A percentile compares a stretch with the other conserved stretches of the same genome.
These are phyloP conservation scores for Euphorbia pulcherrima DNA, from an alignment of 345 rosid genomes.

Conservation along the genomic window DNA sequence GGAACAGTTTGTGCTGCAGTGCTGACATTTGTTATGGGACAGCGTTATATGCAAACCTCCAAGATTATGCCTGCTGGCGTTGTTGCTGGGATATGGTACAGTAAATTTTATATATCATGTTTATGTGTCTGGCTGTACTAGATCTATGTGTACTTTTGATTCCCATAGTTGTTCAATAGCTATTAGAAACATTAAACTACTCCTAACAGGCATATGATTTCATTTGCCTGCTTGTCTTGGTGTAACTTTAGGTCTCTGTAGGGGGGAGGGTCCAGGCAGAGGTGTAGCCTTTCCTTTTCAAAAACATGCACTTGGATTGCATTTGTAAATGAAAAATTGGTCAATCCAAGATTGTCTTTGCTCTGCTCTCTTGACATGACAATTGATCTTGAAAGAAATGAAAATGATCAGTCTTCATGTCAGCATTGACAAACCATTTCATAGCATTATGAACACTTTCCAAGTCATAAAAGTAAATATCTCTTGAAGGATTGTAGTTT, in stretches of 20 bases:
- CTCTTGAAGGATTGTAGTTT: not conserved
- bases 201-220: not conserved
- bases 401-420: not conserved
- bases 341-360: not conserved
- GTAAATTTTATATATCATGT: not conserved
- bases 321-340: not conserved
- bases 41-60: slow-evolving; percentile 72
- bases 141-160: not conserved
- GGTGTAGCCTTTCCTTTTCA: not conserved
- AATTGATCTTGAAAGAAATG: not conserved
- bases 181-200: not conserved
- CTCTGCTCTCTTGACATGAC: not conserved
- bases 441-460: not conserved
- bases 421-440: not conserved
- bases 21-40: slow-evolving; percentile 80
- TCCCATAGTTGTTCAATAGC: not conserved
- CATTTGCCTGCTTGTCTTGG: not conserved
- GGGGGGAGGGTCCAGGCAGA: not conserved
- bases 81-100: slow-evolving; percentile 76
- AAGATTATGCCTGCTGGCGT: slow-evolving; percentile 96
- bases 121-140: not conserved
- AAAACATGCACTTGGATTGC: not conserved
- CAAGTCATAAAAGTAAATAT: not conserved
- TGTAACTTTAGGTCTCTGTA: not conserved
- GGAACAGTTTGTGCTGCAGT: slow-evolving; percentile 58